These are phyloP conservation scores for Metschnikowia cerradonensis DNA, from an alignment of 805 yeast genomes.

Conservation along the genomic window DNA sequence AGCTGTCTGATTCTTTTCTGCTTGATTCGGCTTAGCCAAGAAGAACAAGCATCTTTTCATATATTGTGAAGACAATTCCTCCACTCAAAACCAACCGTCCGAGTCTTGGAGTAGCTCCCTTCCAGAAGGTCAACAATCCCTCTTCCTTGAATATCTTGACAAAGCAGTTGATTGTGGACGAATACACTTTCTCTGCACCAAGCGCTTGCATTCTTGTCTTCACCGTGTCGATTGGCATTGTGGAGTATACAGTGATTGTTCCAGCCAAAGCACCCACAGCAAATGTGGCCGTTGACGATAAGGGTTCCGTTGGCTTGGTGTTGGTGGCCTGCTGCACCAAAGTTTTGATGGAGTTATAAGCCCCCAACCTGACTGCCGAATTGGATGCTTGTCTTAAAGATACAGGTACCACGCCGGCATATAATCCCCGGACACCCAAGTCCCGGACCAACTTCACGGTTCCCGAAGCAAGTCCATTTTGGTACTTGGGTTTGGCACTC, in stretches of 20 bases:
- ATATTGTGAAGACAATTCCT: constrained; percentile 94
- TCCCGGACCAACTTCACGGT: constrained; percentile 64
- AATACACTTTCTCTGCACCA: constrained; percentile 66
- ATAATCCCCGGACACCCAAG: constrained; percentile 77
- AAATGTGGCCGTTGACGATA: constrained; percentile 77
- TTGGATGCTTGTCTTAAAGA: constrained; percentile 94
- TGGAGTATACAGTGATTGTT: constrained; percentile 80
- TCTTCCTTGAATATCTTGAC: constrained; percentile 75
- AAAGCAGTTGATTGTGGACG: constrained; percentile 80
- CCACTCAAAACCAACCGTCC: constrained; percentile 92
- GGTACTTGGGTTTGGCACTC: constrained; percentile 71
- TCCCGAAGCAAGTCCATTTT: constrained; percentile 57
- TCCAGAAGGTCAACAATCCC: constrained; percentile 91
- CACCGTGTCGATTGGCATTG: constrained; percentile 95
- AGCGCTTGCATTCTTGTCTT: constrained; percentile 96
- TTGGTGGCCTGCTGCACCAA: constrained; percentile 67
- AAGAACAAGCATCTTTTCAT: constrained; percentile 79
- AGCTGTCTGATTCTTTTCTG: too few species aligned
- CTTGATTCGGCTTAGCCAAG: constrained; percentile 30
- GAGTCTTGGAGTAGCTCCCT: constrained; percentile 95
- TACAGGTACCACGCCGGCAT: constrained; percentile 88
- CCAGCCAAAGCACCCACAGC: constrained; percentile 90
- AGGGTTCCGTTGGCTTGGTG: constrained; percentile 65
- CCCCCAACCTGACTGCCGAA: constrained; percentile 90
- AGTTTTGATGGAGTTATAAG: constrained; percentile 83